Evolutionary conservation across 2,329 filamentous ascomycete species (phyloP).

Genomic region (Teratosphaeria destructans): DNA sequence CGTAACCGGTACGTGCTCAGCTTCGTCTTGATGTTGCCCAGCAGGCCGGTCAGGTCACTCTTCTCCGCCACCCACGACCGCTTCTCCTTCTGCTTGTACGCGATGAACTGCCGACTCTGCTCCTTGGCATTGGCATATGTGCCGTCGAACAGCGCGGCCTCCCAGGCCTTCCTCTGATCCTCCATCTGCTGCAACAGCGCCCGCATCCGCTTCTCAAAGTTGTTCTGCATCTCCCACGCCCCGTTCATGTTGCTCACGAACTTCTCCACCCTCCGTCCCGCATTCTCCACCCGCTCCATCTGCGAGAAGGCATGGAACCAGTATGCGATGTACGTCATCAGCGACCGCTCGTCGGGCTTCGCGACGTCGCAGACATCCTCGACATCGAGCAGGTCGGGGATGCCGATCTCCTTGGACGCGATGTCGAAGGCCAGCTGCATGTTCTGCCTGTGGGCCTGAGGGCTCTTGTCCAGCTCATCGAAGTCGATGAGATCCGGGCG

Average conservation of each 20-base stretch:
- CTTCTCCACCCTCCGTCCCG: constrained; percentile 90
- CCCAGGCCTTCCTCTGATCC: constrained; percentile 66
- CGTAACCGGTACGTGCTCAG: constrained; percentile 85
- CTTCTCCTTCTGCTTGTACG: constrained; percentile 87
- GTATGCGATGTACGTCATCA: constrained; percentile 99
- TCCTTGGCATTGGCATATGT: constrained; percentile 88
- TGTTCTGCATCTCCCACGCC: constrained; percentile 98
- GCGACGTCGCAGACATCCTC: constrained; percentile 96
- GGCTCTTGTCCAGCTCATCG: constrained; percentile 77
- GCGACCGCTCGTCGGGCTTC: constrained; percentile 86
- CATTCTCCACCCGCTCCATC: constrained; percentile 97
- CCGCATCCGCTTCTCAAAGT: constrained; percentile 83
- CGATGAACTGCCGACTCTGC: constrained; percentile 69
- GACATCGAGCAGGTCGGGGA: constrained; percentile 88
- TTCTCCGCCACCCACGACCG: constrained; percentile 96
- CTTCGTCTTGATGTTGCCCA: constrained; percentile 99
- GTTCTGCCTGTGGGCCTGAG: constrained; percentile 73
- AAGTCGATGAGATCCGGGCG: constrained; percentile 95
- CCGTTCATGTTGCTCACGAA: constrained; percentile 99
- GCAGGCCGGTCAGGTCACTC: constrained; percentile 80
- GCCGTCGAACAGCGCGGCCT: constrained; percentile 71
- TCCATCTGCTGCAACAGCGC: constrained; percentile 66
- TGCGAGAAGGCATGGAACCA: constrained; percentile 99
- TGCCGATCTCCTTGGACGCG: constrained; percentile 90
- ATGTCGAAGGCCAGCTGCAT: constrained; percentile 98